phyloP scores from a whole-genome alignment of 768 basidiomycete species.

The Ephemerocybe angulata region DNA sequence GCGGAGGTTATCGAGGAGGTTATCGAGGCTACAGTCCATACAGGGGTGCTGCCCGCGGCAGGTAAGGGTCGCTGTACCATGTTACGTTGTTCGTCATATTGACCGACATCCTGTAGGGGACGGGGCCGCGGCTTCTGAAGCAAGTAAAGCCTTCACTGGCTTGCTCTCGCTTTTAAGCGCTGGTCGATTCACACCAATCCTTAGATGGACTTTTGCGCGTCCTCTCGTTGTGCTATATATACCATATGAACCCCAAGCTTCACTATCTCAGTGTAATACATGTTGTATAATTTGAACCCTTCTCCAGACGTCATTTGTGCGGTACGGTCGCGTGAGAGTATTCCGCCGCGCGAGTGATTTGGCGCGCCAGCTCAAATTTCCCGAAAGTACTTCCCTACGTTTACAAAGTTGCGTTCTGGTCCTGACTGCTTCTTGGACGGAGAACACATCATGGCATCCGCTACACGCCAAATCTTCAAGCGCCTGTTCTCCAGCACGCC shows the following conservation, averaged over 20 bases:
- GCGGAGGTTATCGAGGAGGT: conserved; percentile 57
- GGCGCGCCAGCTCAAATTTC: conserved; percentile 1
- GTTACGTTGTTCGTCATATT: not conserved
- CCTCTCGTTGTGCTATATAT: conserved; percentile 7
- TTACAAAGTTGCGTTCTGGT: not conserved
- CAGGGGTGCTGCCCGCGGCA: conserved; percentile 58
- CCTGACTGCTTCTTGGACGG: not conserved
- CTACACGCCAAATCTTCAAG: conserved; percentile 32
- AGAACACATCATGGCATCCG: conserved; percentile 31
- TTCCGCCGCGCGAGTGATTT: not conserved
- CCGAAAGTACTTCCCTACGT: not conserved
- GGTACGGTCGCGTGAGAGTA: conserved; percentile 6
- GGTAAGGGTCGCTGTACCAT: conserved; percentile 42
- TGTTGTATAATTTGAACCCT: conserved; percentile 13
- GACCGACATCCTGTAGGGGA: conserved; percentile 23
- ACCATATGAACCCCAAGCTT: conserved; percentile 4
- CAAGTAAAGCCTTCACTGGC: conserved; percentile 2
- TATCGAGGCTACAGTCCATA: conserved; percentile 59
- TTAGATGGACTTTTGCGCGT: not conserved
- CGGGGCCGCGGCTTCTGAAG: conserved; percentile 69
- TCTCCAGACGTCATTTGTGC: no score
- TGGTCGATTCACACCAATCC: conserved; percentile 3
- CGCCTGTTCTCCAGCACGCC: conserved; percentile 45
- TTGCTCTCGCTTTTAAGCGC: not conserved
- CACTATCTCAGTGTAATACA: not conserved